Evolutionary conservation across 2,329 filamentous ascomycete species (phyloP), one percentile per base, ranked within the genome.

Genomic region (Penicillium sp.): DNA sequence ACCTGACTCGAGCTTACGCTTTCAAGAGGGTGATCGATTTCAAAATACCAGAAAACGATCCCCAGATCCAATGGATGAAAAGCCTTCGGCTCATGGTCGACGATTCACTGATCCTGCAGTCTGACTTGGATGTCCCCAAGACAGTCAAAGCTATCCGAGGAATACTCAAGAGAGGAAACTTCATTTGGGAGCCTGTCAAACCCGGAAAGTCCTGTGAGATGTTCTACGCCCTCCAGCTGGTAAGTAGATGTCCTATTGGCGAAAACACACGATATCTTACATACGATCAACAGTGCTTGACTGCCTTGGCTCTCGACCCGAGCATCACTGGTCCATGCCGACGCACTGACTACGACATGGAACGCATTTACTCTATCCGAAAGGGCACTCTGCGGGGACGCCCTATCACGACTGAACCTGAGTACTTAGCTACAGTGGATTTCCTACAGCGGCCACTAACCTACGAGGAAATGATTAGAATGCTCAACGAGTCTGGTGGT

Each of bases 1-100:
- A 77, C 52, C 59, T 72, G 46, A 63, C 64, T 27, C 70, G 75
- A n/a, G 56, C 66, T 6, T 62, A 74, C 31, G 69, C 74, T 7
- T 61, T 78, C 13, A 39, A 54, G 0, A 60, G 66, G 32, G 52
- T 56, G 4, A 64, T 72, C 7, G 61, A 55, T n/a, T 71, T 74
- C 47, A 57, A 50, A 16, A 52, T 63, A 10, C 57, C 62, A 1
- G 62, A 72, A 34, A 57, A 58, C 8, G 52, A 61, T 16, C 59
- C 58, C 11, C 58, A 71, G 38, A 54, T 58, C 5, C 38, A 73
- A 2, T 72, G 68, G 67, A 57, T 77, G 13, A 60, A 69, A 10
- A 63, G 71, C 4, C 38, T 73, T 11, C 51, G 64, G 16, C 67
- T 64, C 9, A 62, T 74, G 58, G 38, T 74, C n/a, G 47, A 67